These are phyloP conservation scores for Cadophora luteo-olivacea DNA, from an alignment of 2,329 filamentous ascomycete genomes.

Conservation along the genomic window DNA sequence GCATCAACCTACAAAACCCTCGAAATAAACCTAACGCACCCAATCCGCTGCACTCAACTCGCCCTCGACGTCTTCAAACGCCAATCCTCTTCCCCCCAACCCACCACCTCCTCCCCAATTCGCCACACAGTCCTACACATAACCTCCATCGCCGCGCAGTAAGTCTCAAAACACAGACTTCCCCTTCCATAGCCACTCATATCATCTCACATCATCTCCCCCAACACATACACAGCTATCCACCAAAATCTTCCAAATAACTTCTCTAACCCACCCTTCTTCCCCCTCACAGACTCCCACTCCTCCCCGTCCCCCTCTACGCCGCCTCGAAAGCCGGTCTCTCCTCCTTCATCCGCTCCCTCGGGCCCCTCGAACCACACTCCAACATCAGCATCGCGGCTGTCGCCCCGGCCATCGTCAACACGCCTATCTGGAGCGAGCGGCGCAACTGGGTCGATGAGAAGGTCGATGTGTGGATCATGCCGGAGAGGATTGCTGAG, in stretches of 20 bases:
- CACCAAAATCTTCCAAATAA: too few relatives aligned
- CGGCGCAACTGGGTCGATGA: slow-evolving; percentile 28
- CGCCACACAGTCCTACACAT: slow-evolving; percentile 47
- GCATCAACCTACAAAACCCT: slow-evolving; percentile 47
- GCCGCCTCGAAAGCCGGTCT: slow-evolving; percentile 54
- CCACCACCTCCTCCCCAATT: background rate
- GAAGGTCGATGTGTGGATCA: slow-evolving; percentile 49
- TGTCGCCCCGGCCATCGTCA: slow-evolving; percentile 52
- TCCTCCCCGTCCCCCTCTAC: slow-evolving; percentile 51
- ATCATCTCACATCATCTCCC: too few relatives aligned
- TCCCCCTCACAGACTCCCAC: slow-evolving; percentile 49
- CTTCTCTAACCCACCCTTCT: too few relatives aligned
- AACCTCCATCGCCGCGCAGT: slow-evolving; percentile 55
- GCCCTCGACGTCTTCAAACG: slow-evolving; percentile 54
- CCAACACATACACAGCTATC: too few relatives aligned
- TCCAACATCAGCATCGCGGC: slow-evolving; percentile 48
- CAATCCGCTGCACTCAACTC: slow-evolving; percentile 57
- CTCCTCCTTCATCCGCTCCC: slow-evolving; percentile 50
- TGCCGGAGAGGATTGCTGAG: slow-evolving; percentile 49
- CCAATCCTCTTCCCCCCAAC: slow-evolving; percentile 26
- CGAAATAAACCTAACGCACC: slow-evolving; percentile 58
- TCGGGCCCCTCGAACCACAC: slow-evolving; percentile 41
- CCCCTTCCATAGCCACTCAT: too few relatives aligned
- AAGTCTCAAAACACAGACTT: too few relatives aligned
- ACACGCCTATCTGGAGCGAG: slow-evolving; percentile 34